phyloP scores from a whole-genome alignment of 1,284 basidiomycete genomes.

The Ustilago nuda region DNA sequence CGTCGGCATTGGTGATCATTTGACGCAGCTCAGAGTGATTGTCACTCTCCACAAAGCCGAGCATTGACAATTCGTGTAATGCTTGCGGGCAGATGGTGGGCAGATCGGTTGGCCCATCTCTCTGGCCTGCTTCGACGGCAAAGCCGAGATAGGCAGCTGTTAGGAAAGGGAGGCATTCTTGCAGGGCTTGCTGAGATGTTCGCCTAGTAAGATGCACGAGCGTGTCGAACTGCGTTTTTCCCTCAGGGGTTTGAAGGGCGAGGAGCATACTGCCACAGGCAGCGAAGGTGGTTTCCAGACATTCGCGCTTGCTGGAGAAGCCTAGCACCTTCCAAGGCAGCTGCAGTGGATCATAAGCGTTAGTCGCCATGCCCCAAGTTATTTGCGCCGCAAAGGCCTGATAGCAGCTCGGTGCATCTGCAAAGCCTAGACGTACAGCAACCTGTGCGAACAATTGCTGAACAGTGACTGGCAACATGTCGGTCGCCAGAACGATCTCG shows the following conservation, averaged over 20 bases:
- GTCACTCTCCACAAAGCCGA: slow-evolving; percentile 18
- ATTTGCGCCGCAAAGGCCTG: slow-evolving; percentile 82
- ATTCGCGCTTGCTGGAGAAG: slow-evolving; percentile 73
- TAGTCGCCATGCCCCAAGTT: slow-evolving; percentile 62
- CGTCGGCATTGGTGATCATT: slow-evolving; percentile 30
- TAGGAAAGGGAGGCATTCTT: slow-evolving; percentile 78
- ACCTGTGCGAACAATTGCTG: slow-evolving; percentile 77
- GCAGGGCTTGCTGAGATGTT: slow-evolving; percentile 73
- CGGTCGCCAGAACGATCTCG: slow-evolving; percentile 72
- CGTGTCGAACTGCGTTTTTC: slow-evolving; percentile 73
- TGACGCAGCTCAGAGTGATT: slow-evolving; percentile 9
- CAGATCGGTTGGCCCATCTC: slow-evolving; percentile 7
- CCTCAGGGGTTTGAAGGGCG: slow-evolving; percentile 59
- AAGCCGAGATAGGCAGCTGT: slow-evolving; percentile 76
- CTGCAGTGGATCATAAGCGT: slow-evolving; percentile 74
- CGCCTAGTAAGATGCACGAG: slow-evolving; percentile 77
- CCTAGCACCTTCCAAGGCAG: slow-evolving; percentile 80
- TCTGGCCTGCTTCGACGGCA: slow-evolving; percentile 70
- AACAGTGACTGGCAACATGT: slow-evolving; percentile 75
- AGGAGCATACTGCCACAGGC: slow-evolving; percentile 53
- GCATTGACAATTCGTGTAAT: slow-evolving; percentile 19
- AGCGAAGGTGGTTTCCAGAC: slow-evolving; percentile 32
- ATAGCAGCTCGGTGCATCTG: slow-evolving; percentile 78
- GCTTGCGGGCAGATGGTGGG: slow-evolving; percentile 9
- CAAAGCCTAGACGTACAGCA: slow-evolving; percentile 78